Conservation (phyloP, 2,329 filamentous ascomycete species). For the Neofusicoccum ribis region DNA sequence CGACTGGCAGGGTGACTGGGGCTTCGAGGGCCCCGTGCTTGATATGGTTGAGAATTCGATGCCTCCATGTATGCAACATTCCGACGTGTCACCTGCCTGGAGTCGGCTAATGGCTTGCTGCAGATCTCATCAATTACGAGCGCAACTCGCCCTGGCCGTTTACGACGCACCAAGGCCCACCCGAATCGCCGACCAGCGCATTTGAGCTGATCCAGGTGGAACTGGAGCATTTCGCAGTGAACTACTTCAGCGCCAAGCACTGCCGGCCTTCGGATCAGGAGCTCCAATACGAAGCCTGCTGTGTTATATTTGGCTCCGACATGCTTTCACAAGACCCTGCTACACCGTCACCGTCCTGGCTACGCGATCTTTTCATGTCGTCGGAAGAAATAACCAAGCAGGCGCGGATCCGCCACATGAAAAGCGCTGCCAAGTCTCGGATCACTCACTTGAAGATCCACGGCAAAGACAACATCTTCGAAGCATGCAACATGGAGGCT, state of each 20-base stretch:
- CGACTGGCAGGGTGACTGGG: constrained; percentile 32
- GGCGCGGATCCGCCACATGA: constrained; percentile 28
- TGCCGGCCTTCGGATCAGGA: constrained; percentile 24
- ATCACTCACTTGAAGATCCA: constrained; percentile 22
- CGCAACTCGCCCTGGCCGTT: background rate
- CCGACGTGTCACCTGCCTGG: background rate
- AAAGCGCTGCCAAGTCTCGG: constrained; percentile 25
- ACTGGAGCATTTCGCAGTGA: background rate
- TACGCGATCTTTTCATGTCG: constrained; percentile 30
- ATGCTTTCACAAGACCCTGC: constrained; percentile 10
- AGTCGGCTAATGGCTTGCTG: background rate
- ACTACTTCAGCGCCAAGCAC: background rate
- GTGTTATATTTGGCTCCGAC: constrained; percentile 31
- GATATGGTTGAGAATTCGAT: constrained; percentile 27
- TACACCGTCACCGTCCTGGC: constrained; percentile 24
- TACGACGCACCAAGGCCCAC: constrained; percentile 5
- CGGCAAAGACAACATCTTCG: no score
- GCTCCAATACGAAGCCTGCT: constrained; percentile 31
- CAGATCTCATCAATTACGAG: background rate
- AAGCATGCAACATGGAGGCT: no score
- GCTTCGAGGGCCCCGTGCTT: constrained; percentile 24
- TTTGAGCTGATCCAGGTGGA: background rate
- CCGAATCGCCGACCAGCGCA: background rate
- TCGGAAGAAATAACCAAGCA: constrained; percentile 23
- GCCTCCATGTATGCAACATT: constrained; percentile 29